Evolutionary conservation across 306 rosid genomes (phyloP).

Genomic region (Gillenia trifoliata): DNA sequence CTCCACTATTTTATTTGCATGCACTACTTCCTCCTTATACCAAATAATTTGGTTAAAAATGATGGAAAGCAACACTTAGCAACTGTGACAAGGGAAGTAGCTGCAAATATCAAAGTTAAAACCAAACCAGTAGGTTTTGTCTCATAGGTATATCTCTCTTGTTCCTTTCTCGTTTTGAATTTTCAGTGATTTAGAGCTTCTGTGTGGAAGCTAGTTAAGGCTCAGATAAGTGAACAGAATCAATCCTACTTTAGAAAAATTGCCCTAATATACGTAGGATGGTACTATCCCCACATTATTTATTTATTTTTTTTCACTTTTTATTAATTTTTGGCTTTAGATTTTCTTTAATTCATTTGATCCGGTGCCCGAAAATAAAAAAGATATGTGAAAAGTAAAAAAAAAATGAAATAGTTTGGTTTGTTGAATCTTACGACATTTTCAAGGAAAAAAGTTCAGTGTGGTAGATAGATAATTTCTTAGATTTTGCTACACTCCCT

Average conservation of each 20-base stretch:
- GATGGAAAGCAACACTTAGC: neutral
- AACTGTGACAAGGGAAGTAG: neutral
- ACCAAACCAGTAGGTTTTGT: neutral
- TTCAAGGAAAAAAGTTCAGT: no score
- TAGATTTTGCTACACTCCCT: neutral
- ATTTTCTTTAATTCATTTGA: no score
- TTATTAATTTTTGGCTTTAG: no score
- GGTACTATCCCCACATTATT: no score
- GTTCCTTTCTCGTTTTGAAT: neutral
- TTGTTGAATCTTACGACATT: neutral
- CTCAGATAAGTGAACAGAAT: slow-evolving; percentile 1
- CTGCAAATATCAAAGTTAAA: neutral
- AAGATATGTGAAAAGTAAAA: no score
- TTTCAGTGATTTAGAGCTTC: neutral
- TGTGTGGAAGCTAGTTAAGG: neutral
- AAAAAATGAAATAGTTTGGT: neutral
- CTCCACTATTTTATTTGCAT: neutral
- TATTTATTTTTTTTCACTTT: no score
- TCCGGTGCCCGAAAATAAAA: no score
- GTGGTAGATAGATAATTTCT: no score
- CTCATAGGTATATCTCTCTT: neutral
- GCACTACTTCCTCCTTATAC: neutral
- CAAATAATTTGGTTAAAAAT: neutral
- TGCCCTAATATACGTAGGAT: neutral
- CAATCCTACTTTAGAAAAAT: neutral